Conservation (phyloP, 2,329 filamentous ascomycete species). For the Fusarium incarnatum region DNA sequence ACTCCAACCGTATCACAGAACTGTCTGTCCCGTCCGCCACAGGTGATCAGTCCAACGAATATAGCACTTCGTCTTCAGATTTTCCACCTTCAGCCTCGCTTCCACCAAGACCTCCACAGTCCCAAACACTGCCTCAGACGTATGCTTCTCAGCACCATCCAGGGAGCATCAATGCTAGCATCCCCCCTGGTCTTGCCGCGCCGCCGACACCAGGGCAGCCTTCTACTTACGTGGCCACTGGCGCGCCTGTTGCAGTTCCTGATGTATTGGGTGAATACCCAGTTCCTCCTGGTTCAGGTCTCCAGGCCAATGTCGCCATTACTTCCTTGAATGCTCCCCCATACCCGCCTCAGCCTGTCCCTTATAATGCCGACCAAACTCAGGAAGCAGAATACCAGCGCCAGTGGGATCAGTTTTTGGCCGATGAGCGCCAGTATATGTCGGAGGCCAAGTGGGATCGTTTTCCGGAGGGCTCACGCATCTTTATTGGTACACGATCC, state of each 20-base stretch:
- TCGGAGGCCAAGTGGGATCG: slow-evolving; percentile 84
- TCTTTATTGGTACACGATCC: slow-evolving; percentile 78
- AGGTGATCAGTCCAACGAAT: slow-evolving; percentile 43
- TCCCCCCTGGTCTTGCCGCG: slow-evolving; percentile 44
- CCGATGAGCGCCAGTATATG: slow-evolving; percentile 79
- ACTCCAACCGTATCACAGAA: slow-evolving; percentile 49
- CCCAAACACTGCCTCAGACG: slow-evolving; percentile 53
- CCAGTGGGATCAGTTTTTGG: slow-evolving; percentile 77
- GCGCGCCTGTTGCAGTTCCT: slow-evolving; percentile 49
- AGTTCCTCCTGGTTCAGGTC: slow-evolving; percentile 46
- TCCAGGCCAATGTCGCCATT: slow-evolving; percentile 46
- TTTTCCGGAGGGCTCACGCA: slow-evolving; percentile 79
- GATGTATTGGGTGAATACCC: slow-evolving; percentile 50
- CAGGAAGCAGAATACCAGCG: slow-evolving; percentile 67
- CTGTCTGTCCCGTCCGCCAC: slow-evolving; percentile 43
- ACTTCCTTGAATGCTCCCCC: slow-evolving; percentile 49
- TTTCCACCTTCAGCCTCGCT: slow-evolving; percentile 57
- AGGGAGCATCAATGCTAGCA: slow-evolving; percentile 48
- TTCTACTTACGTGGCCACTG: slow-evolving; percentile 50
- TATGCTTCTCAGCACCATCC: slow-evolving; percentile 55
- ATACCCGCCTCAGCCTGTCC: slow-evolving; percentile 48
- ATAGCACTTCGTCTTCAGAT: slow-evolving; percentile 47
- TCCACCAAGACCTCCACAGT: slow-evolving; percentile 60
- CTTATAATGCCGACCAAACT: slow-evolving; percentile 47
- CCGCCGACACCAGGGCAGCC: slow-evolving; percentile 51